A percentile compares a stretch with the other conserved stretches of the same genome.
These are phyloP conservation scores for Balakata baccata DNA, from an alignment of 345 rosid genomes.

Conservation along the genomic window DNA sequence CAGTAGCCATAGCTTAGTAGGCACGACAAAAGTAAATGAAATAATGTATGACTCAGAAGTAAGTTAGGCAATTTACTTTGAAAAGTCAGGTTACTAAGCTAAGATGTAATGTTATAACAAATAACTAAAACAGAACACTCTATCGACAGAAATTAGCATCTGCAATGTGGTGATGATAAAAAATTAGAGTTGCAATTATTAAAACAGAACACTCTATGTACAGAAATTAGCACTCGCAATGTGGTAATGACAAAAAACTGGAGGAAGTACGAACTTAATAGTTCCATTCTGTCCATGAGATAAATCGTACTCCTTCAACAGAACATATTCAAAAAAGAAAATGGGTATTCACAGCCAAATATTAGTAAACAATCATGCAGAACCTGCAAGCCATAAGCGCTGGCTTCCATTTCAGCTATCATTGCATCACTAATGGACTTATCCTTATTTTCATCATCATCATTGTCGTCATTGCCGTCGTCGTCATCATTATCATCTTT, in stretches of 20 bases:
- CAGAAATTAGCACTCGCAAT: background rate
- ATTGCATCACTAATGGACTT: slow-evolving; percentile 38
- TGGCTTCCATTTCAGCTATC: slow-evolving; percentile 70
- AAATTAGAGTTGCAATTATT: background rate
- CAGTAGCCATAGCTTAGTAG: background rate
- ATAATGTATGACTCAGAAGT: background rate
- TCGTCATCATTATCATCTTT: slow-evolving; percentile 25
- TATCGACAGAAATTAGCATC: background rate
- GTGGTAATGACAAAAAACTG: background rate
- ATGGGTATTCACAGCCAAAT: background rate
- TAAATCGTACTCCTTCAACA: background rate
- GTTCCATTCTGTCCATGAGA: slow-evolving; percentile 5
- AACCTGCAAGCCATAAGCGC: slow-evolving; percentile 68
- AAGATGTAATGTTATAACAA: background rate
- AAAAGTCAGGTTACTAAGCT: background rate
- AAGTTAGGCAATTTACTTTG: background rate
- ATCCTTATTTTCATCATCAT: slow-evolving; percentile 33
- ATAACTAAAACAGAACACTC: background rate
- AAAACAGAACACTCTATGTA: background rate
- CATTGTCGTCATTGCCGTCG: too few relatives aligned
- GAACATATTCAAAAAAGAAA: background rate
- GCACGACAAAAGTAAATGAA: background rate
- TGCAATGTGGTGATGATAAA: background rate
- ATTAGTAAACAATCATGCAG: background rate
- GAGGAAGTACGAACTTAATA: slow-evolving; percentile 1